Evolutionary conservation across 495 filamentous ascomycete species (phyloP).

Genomic region (Chlorociboria aeruginascens): DNA sequence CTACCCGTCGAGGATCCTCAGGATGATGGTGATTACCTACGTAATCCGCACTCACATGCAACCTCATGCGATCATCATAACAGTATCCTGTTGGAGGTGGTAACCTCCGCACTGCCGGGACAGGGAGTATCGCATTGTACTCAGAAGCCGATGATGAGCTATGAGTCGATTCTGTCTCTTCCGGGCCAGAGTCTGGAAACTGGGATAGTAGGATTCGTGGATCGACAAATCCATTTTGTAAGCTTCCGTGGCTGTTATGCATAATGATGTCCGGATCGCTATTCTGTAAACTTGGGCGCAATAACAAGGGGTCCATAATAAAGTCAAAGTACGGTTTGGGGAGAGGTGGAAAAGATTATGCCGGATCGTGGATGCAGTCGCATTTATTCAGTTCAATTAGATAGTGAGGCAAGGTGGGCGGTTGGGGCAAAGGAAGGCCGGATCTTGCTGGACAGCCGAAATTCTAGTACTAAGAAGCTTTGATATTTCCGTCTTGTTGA

Average conservation of each 20-base stretch:
- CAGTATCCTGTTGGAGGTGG: constrained; percentile 61
- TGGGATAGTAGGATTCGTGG: constrained; percentile 7
- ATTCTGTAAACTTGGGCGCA: constrained; percentile 7
- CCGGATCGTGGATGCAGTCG: too few relatives aligned
- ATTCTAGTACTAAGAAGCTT: too few relatives aligned
- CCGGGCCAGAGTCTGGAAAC: background rate
- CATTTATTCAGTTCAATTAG: too few relatives aligned
- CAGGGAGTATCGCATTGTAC: background rate
- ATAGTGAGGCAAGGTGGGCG: too few relatives aligned
- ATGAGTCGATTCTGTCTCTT: background rate
- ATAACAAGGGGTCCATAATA: constrained; percentile 1
- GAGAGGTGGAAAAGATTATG: too few relatives aligned
- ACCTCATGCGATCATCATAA: constrained; percentile 89
- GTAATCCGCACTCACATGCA: constrained; percentile 70
- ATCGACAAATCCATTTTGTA: constrained; percentile 16
- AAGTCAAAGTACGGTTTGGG: too few relatives aligned
- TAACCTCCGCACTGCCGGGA: constrained; percentile 5
- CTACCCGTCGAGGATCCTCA: constrained; percentile 85
- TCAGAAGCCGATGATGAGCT: background rate
- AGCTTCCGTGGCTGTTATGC: background rate
- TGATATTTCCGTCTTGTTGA: too few relatives aligned
- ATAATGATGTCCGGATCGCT: constrained; percentile 12
- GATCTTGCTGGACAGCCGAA: too few relatives aligned
- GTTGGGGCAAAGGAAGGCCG: too few relatives aligned
- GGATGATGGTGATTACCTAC: constrained; percentile 66